Conservation (phyloP, 306 rosid species). For the Vigna reflexopilosa region DNA sequence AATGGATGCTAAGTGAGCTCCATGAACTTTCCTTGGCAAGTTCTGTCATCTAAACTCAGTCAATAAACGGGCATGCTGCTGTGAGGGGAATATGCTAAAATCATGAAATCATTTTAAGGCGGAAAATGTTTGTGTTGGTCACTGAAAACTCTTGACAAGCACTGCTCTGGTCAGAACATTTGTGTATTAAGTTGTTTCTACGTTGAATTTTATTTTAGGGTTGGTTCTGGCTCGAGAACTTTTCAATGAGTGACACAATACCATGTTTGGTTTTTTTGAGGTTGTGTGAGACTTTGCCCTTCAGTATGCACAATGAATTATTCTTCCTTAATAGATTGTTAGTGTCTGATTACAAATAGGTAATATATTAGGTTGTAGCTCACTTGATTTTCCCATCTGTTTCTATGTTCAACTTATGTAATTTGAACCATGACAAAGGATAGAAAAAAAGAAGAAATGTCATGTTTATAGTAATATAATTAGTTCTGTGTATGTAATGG, state of each 20-base stretch:
- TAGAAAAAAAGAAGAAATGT: slow-evolving; percentile 36
- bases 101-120: slow-evolving; percentile 52
- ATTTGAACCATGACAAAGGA: slow-evolving; percentile 53
- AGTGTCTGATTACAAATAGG: slow-evolving; percentile 73
- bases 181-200: slow-evolving; percentile 49
- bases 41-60: slow-evolving; percentile 62
- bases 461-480: slow-evolving; percentile 68
- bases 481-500: slow-evolving; percentile 51
- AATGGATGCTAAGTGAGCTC: slow-evolving; percentile 97
- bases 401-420: slow-evolving; percentile 68
- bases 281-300: slow-evolving; percentile 73
- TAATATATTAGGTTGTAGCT: slow-evolving; percentile 62
- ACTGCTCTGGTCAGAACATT: slow-evolving; percentile 58
- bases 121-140: slow-evolving; percentile 61
- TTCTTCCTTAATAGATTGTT: slow-evolving; percentile 74
- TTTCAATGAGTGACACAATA: slow-evolving; percentile 55
- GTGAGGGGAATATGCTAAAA: slow-evolving; percentile 44
- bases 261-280: slow-evolving; percentile 70
- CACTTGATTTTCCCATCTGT: slow-evolving; percentile 58
- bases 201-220: slow-evolving; percentile 54
- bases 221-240: slow-evolving; percentile 68
- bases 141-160: slow-evolving; percentile 53
- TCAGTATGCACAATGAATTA: slow-evolving; percentile 63
- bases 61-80: slow-evolving; percentile 49
- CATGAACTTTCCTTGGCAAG: slow-evolving; percentile 96